Evolutionary conservation across 306 rosid genomes (phyloP).

Genomic region (Hylodesmum podocarpum): DNA sequence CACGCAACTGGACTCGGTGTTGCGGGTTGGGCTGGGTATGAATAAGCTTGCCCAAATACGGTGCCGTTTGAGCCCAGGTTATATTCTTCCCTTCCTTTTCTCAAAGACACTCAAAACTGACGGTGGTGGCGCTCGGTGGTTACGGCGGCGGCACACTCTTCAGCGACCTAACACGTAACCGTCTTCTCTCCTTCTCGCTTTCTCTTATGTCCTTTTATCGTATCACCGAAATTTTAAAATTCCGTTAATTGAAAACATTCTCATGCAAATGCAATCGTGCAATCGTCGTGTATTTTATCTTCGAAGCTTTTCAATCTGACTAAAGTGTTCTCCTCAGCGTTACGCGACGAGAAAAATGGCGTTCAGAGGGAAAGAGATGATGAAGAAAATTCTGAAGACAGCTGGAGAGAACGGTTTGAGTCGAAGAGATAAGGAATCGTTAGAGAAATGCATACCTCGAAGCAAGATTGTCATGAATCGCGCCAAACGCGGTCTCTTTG

Average conservation of each 20-base stretch:
- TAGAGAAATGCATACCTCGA: conserved; percentile 67
- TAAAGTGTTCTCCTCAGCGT: neutral
- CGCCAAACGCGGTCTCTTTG: conserved; percentile 88
- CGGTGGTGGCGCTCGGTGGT: conserved; percentile 7
- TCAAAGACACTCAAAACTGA: neutral
- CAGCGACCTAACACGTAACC: neutral
- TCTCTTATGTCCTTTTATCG: too few species aligned
- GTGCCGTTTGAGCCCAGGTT: neutral
- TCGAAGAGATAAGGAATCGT: conserved; percentile 58
- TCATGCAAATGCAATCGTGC: too few species aligned
- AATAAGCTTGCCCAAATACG: neutral
- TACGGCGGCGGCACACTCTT: neutral
- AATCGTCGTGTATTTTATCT: neutral
- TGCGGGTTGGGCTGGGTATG: neutral
- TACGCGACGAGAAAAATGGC: conserved; percentile 51
- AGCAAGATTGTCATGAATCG: conserved; percentile 78
- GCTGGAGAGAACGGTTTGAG: conserved; percentile 72
- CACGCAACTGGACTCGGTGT: neutral
- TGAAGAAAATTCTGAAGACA: conserved; percentile 71
- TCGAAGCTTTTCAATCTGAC: neutral
- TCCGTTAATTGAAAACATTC: neutral
- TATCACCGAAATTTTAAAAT: neutral
- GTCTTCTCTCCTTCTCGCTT: neutral
- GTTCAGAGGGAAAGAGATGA: conserved; percentile 74
- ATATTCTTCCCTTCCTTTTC: neutral